A percentile compares a stretch with the other conserved stretches of the same genome.
These are phyloP conservation scores for Arabidopsis thaliana DNA, from an alignment of 345 rosid genomes.

Conservation along the genomic window DNA sequence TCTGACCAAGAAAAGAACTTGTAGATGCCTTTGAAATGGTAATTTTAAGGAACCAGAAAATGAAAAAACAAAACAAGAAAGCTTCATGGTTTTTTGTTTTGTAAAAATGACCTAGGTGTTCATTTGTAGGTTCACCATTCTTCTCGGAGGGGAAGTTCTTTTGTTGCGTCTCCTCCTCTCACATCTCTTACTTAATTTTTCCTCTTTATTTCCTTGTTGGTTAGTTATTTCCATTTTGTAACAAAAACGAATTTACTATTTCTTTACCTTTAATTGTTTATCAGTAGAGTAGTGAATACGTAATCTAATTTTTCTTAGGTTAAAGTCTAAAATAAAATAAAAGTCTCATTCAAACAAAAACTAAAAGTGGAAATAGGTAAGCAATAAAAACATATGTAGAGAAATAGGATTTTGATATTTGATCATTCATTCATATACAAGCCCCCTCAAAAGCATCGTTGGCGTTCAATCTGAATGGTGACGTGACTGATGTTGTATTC, in stretches of 20 bases:
- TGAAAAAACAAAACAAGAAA: constrained; percentile 23
- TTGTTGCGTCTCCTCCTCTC: constrained; percentile 39
- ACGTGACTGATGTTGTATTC: constrained; percentile 57
- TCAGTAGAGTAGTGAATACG: too few species aligned
- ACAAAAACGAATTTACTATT: too few species aligned
- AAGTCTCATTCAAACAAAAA: too few species aligned
- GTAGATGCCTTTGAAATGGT: constrained; percentile 19
- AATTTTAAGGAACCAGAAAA: background rate
- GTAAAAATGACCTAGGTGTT: background rate
- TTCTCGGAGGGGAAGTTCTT: constrained; percentile 40
- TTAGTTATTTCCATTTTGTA: constrained; percentile 2
- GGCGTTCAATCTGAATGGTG: constrained; percentile 64
- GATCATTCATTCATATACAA: background rate
- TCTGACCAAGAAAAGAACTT: constrained; percentile 5
- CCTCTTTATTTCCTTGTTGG: constrained; percentile 19
- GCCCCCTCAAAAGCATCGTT: background rate
- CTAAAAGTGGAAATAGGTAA: too few species aligned
- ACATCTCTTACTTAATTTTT: constrained; percentile 32
- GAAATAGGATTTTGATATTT: background rate
- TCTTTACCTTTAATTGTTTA: too few species aligned
- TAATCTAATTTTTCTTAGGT: too few species aligned
- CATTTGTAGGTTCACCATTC: constrained; percentile 43
- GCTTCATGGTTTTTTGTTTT: constrained; percentile 9
- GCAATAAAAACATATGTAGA: too few species aligned
- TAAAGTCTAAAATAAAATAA: too few species aligned